Evolutionary conservation across 148 eudicot genomes (phyloP).

Genomic region (Rheum nobile): DNA sequence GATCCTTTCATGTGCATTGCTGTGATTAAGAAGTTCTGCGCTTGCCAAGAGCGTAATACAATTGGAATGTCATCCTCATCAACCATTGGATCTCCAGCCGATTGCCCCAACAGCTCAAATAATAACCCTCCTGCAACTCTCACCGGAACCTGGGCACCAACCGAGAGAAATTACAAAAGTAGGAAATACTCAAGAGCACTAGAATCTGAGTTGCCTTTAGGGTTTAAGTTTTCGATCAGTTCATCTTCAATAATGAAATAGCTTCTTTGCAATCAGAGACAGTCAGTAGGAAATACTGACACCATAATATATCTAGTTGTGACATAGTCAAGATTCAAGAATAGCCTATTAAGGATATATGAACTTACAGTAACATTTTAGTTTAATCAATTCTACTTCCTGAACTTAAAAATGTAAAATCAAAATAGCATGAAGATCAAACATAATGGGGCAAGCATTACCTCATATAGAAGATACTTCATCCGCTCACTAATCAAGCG

Average conservation of each 20-base stretch:
- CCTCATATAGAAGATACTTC: slow-evolving; percentile 94
- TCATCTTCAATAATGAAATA: too few relatives aligned
- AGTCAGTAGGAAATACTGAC: not conserved
- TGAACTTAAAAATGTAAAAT: not conserved
- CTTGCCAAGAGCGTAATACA: slow-evolving; percentile 94
- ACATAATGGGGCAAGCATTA: slow-evolving; percentile 19
- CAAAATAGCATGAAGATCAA: not conserved
- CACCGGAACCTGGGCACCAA: slow-evolving; percentile 53
- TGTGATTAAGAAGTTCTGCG: slow-evolving; percentile 72
- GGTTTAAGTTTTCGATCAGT: too few relatives aligned
- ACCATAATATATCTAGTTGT: too few relatives aligned
- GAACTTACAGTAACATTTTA: too few relatives aligned
- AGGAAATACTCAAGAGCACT: too few relatives aligned
- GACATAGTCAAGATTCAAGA: too few relatives aligned
- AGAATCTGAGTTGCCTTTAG: too few relatives aligned
- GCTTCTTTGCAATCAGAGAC: not conserved
- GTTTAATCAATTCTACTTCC: not conserved
- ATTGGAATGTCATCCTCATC: slow-evolving; percentile 83
- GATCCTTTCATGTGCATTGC: slow-evolving; percentile 79
- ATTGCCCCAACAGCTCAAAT: slow-evolving; percentile 92
- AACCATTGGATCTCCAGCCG: slow-evolving; percentile 72
- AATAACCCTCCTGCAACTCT: slow-evolving; percentile 88
- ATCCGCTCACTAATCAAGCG: slow-evolving; percentile 84
- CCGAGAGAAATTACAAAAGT: too few relatives aligned
- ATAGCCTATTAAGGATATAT: too few relatives aligned